Base-by-base conservation (phyloP, 768 basidiomycete species). In the Tylopilus felleus region DNA sequence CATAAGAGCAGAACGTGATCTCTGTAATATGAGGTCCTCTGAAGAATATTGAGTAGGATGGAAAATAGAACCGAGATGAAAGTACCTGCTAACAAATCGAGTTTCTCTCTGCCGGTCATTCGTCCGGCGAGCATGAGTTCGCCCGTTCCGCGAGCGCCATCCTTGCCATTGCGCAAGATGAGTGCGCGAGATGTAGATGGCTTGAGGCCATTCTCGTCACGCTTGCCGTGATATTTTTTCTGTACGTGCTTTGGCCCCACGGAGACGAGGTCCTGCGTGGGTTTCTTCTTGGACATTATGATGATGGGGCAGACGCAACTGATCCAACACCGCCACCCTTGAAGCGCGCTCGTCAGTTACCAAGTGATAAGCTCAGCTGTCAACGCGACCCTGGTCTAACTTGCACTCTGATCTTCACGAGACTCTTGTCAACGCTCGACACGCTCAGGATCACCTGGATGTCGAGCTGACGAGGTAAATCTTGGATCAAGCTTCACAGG, bases 41-140 rank as follows among this genome's bases (percentile, higher is more conserved):
- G 55, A 33, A 53, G 40, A 53, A 38, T 17, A 7, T 46, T 59
- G 49, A 52, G 39, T 12, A 4, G 33, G 21, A 40, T 2, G 7
- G 49, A 1, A 19, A 9, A 21, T 13, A 1, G 5, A 22, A 42
- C n/a, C 12, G n/a, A 33, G 17, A 23, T 0, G 9, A 6, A 13
- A 49, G 54, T 64, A 88, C 90, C 88, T 60, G 87, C 87, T 28
- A 91, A 72, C 23, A 91, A 76, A 66, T 90, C 88, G 28, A 93
- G 75, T 63, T 91, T 91, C 69, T 91, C 90, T 62, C 86, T 78
- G 1, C 90, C 90, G 46, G 78, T 83, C 57, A 89, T 79, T 64
- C 78, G 86, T 23, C 73, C 78, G 49, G 75, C 73, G 43, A 80
- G 68, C 44, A 84, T 67, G 42, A 90, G 19, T 69, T 90, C 88